Evolutionary conservation across 345 rosid genomes (phyloP), one percentile per base, ranked within the genome.

Genomic region (Cochlearia excelsa): DNA sequence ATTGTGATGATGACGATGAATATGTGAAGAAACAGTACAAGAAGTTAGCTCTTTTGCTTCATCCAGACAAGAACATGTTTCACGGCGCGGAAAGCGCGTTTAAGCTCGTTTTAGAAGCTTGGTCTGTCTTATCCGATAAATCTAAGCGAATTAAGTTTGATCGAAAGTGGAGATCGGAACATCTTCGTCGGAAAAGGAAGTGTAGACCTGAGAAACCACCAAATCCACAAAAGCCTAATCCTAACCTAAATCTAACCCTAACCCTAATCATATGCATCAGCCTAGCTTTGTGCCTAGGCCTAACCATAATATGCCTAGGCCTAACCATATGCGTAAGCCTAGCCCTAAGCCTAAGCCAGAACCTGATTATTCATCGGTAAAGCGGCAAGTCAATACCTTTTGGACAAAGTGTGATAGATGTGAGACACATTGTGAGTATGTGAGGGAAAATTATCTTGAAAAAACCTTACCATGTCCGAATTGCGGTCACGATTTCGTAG

Each of bases 41-140:
- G 63, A 86, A 80, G 80, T 76, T 87, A 42, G 87, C 82, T 41
- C 68, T 85, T 55, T 67, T 76, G 70, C 88, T 87, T 60, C 96
- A 85, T 61, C 97, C 97, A 1, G 94, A 90, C 59, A 90, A 87
- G 72, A 90, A 90, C 80, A 88, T 75, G 75, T 75, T 68, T 46
- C 41, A 71, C 1, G 96, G 95, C 27, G 87, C 95, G 0, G 89
- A 81, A 61, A 90, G 84, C 3, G 97, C 97, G 33, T 90, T 90
- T 66, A 85, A 87, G 67, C 57, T 83, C 68, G 84, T 86, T 59
- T 80, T 72, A 0, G 73, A 83, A 71, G 87, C 85, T 57, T 85
- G 91, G 89, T 74, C 72, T 76, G 54, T 85, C 30, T 74, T 90
- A 30, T 83, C 95, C 2, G 87, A 85, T 52, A 80, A 77, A 70